phyloP scores from a whole-genome alignment of 345 rosid genomes.

The Stellera chamaejasme region DNA sequence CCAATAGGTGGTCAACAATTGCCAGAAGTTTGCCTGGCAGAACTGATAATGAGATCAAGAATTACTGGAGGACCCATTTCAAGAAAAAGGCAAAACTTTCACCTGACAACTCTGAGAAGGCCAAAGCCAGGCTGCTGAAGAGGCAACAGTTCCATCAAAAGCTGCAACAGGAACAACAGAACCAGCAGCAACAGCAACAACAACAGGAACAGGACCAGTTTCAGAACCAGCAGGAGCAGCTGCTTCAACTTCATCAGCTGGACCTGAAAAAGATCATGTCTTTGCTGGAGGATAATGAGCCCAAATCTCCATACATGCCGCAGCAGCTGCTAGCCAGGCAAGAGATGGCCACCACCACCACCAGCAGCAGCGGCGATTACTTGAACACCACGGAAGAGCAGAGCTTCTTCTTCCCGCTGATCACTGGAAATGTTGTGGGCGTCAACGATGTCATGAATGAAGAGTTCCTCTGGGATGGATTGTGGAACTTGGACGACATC shows the following conservation, averaged over 20 bases:
- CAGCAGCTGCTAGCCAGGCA: conserved; percentile 42
- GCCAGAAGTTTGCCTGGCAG: conserved; percentile 92
- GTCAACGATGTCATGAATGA: conserved; percentile 31
- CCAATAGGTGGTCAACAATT: conserved; percentile 80
- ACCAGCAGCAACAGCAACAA: conserved; percentile 12
- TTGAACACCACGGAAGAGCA: conserved; percentile 24
- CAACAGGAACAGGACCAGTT: conserved; percentile 17
- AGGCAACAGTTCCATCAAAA: conserved; percentile 73
- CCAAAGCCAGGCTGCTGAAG: conserved; percentile 45
- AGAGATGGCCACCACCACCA: neutral
- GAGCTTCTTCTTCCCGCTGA: conserved; percentile 14
- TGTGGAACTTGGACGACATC: conserved; percentile 71
- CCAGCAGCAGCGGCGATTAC: neutral
- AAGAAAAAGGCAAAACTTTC: conserved; percentile 63
- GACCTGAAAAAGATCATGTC: conserved; percentile 56
- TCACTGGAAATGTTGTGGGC: conserved; percentile 20
- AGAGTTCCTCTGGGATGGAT: conserved; percentile 50
- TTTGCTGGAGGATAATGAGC: conserved; percentile 40
- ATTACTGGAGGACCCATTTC: conserved; percentile 95
- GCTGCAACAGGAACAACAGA: conserved; percentile 31
- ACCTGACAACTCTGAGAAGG: conserved; percentile 37
- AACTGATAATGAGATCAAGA: conserved; percentile 90
- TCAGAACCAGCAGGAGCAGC: conserved; percentile 7
- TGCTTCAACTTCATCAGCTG: conserved; percentile 36
- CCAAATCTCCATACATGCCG: conserved; percentile 31